A percentile compares a stretch with the other conserved stretches of the same genome.
These are phyloP conservation scores for Davidsoniella australis DNA, from an alignment of 2,329 filamentous ascomycete species.

Conservation along the genomic window DNA sequence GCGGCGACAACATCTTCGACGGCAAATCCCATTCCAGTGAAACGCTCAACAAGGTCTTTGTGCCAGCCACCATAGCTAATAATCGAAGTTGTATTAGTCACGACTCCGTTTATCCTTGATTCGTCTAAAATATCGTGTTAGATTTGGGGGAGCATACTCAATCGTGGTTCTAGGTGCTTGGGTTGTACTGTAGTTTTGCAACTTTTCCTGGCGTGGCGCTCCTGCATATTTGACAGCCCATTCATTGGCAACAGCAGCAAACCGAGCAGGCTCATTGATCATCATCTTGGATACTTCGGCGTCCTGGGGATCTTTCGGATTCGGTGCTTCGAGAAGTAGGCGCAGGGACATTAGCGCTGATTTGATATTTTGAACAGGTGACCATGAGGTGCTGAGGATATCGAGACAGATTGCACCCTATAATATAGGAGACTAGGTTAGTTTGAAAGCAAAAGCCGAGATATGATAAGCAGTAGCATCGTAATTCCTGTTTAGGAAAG, in stretches of 20 bases:
- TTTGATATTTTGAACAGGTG: slow-evolving; percentile 90
- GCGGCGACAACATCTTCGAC: slow-evolving; percentile 68
- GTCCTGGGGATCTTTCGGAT: slow-evolving; percentile 93
- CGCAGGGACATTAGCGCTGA: slow-evolving; percentile 85
- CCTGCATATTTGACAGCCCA: slow-evolving; percentile 78
- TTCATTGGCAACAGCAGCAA: slow-evolving; percentile 67
- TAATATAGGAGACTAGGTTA: not conserved
- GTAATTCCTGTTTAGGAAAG: not conserved
- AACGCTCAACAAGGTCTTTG: slow-evolving; percentile 64
- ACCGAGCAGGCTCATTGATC: slow-evolving; percentile 58
- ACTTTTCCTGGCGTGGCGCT: slow-evolving; percentile 37
- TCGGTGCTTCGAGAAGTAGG: slow-evolving; percentile 79
- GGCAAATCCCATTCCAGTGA: slow-evolving; percentile 82
- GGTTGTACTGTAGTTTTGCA: slow-evolving; percentile 16
- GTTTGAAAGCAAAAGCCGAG: not conserved
- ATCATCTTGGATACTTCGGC: slow-evolving; percentile 89
- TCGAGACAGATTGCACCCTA: slow-evolving; percentile 95
- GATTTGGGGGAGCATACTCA: slow-evolving; percentile 14
- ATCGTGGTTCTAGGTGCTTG: not conserved
- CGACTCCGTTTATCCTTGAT: too few relatives aligned
- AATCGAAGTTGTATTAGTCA: not conserved
- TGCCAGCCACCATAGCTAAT: slow-evolving; percentile 74
- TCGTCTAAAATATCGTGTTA: too few relatives aligned
- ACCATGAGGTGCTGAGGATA: slow-evolving; percentile 79
- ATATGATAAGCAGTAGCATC: not conserved